These are phyloP conservation scores for Agastache rugosa DNA, from an alignment of 257 asterid species.

Conservation along the genomic window DNA sequence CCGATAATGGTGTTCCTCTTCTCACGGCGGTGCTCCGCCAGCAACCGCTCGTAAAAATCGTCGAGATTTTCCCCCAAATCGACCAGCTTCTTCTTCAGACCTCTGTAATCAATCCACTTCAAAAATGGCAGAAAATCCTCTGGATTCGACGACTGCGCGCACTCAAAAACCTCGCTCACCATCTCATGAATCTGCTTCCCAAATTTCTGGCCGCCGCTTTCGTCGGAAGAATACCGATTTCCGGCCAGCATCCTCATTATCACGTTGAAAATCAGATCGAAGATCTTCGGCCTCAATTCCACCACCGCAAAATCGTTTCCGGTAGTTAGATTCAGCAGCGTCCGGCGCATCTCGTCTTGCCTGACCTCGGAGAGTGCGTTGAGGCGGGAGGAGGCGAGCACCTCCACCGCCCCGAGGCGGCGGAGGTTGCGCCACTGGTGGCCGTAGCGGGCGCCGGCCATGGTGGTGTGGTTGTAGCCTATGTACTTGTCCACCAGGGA, in stretches of 20 bases:
- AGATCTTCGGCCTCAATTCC: background rate
- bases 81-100: constrained; percentile 41
- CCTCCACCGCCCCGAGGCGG: constrained; percentile 49
- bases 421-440: constrained; percentile 53
- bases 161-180: constrained; percentile 46
- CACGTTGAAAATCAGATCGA: background rate
- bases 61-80: constrained; percentile 35
- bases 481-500: constrained; percentile 47
- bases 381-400: constrained; percentile 45
- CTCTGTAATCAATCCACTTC: constrained; percentile 51
- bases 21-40: constrained; percentile 48
- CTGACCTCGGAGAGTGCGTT: constrained; percentile 44
- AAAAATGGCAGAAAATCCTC: constrained; percentile 52
- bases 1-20: constrained; percentile 46
- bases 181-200: constrained; percentile 38
- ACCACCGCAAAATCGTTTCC: background rate
- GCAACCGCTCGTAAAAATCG: constrained; percentile 41
- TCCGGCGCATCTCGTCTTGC: constrained; percentile 35
- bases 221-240: background rate
- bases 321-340: background rate
- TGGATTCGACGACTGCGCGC: constrained; percentile 42
- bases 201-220: background rate
- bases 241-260: constrained; percentile 24
- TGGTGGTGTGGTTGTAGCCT: constrained; percentile 52
- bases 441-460: constrained; percentile 54